Base-by-base conservation (phyloP, 1,284 basidiomycete species). In the Leccinum pseudoinsigne region DNA sequence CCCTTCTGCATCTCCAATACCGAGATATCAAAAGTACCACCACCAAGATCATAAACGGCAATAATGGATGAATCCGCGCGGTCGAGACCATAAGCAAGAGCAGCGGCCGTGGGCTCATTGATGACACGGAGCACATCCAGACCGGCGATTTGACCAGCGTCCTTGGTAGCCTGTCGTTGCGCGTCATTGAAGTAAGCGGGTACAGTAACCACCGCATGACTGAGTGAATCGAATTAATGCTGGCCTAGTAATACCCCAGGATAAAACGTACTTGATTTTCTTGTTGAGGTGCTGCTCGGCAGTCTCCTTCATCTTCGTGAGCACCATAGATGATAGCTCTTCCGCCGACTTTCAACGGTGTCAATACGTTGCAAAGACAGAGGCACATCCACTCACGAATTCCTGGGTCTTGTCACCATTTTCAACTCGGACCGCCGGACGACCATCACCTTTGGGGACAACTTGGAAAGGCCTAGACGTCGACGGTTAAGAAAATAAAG, bases 171-270 rank as follows among this genome's bases (percentile, higher is more conserved):
- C 82, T 97, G 95, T 68, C 97, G 90, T 79, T 99, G 97, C 36
- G 97, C 95, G 78, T 99, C 97, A 79, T 99, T 99, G 86, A 98
- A 98, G 82, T 98, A 98, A 1, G 96, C 96, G 4, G 96, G 96
- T 47, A 98, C 97, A 38, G 96, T 98, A 73, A 98, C 84, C 71
- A 98, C 96, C 61, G 87, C 86, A 61, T 90, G 87, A 71, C 88
- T 92, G 68, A 23, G 61, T 45, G 42, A 64, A 65, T n/a, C 54
- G 53, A 58, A 56, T 60, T 38, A 72, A 18, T 7, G 1, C 10
- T 14, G 1, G n/a, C 31, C 10, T 5, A 7, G 16, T 1, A 23
- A 21, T 31, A 12, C 14, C 3, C 1, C 1, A 12, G 10, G 14
- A 5, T 56, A 0, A 3, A 60, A 66, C 91, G 82, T 84, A 96